Percentiles rank a stretch among this genome's conserved stretches.
These are phyloP conservation scores for Exsudoporus frostii DNA, from an alignment of 768 basidiomycete genomes.

Conservation along the genomic window DNA sequence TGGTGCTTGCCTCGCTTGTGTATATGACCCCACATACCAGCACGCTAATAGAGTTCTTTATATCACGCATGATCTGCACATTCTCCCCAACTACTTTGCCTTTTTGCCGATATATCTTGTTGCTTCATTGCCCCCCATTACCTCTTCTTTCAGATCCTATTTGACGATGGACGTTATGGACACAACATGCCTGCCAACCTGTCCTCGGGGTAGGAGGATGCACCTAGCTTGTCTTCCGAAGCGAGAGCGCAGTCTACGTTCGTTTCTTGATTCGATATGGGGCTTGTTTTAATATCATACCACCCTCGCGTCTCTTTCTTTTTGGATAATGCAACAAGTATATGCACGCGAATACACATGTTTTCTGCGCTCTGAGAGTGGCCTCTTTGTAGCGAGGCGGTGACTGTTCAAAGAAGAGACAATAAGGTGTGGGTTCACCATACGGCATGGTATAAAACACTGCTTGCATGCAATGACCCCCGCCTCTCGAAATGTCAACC, in stretches of 20 bases:
- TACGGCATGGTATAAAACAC: no score
- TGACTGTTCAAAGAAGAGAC: no score
- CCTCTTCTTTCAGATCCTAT: conserved; percentile 1
- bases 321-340: background rate
- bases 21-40: conserved; percentile 16
- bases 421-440: no score
- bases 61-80: conserved; percentile 9
- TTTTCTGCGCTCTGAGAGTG: no score
- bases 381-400: no score
- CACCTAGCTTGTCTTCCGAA: background rate
- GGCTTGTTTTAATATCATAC: conserved; percentile 16
- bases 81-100: background rate
- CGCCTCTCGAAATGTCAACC: no score
- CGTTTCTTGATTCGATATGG: conserved; percentile 9
- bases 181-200: conserved; percentile 16
- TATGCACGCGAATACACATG: no score
- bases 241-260: conserved; percentile 16
- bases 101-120: conserved; percentile 1
- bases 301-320: background rate
- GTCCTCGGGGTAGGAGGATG: conserved; percentile 8
- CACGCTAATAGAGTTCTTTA: conserved; percentile 20
- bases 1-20: conserved; percentile 1
- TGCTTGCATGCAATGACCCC: no score
- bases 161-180: conserved; percentile 26
- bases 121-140: background rate